Base-by-base conservation (phyloP, 805 yeast species). In the Schizosaccharomyces pombe region DNA sequence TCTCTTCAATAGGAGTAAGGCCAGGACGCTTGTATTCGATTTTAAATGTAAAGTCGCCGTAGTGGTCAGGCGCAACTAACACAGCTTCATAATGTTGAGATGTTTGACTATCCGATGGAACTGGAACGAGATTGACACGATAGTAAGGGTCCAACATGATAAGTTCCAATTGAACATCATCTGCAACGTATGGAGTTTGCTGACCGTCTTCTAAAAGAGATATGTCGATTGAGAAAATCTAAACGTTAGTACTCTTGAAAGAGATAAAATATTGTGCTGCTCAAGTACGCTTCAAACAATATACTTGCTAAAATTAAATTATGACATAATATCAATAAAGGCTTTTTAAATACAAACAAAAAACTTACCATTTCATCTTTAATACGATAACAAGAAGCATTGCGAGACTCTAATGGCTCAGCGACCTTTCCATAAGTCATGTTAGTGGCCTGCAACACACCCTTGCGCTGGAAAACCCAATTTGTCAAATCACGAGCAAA, bases 101-200 rank as follows among this genome's bases (percentile, higher is more conserved):
- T 9, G 49, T 43, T 37, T 57, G 55, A 4, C 69, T 66, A 1
- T 61, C 62, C n/a, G 60, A 47, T 11, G 68, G 69, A 31, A 68
- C 68, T 1, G 62, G 71, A 19, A 65, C 60, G 62, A 91, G 69
- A 19, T 26, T 32, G 14, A 34, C 28, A 63, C 98, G 78, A 64
- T 86, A 86, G 70, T 89, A 91, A 47, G 99, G 98, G 65, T 91
- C 97, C 58, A 91, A 75, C 89, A 91, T 80, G 62, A 75, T 77
- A 66, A 86, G 78, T 62, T 85, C 87, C 56, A 91, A 70, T 69
- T 91, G 98, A 55, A 84, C 65, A 57, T 80, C 82, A 54, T 75
- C 73, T 6, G 75, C 64, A 5, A 55, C 55, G 64, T 66, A 85
- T 31, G 95, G 93, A 12, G 64, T 70, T 95, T 95, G 91, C 39